These are phyloP conservation scores for Sonneratia caseolaris DNA, from an alignment of 345 rosid species.

Conservation along the genomic window DNA sequence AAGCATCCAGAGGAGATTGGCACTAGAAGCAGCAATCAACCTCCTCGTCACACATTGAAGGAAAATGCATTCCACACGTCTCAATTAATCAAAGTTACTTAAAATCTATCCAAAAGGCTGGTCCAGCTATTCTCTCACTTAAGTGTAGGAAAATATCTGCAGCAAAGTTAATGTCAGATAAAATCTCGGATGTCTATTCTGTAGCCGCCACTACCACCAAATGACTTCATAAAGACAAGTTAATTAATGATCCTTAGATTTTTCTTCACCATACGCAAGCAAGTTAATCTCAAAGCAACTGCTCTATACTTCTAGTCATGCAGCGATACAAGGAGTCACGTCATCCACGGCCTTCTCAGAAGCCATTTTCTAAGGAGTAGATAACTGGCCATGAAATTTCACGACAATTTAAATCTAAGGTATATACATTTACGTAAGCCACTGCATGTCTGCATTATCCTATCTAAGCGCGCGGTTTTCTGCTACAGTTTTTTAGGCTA, in stretches of 20 bases:
- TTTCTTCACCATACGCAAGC: not conserved
- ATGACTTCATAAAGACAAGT: not conserved
- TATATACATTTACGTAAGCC: not conserved
- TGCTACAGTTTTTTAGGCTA: not conserved
- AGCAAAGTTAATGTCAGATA: too few species aligned
- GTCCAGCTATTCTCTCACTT: too few species aligned
- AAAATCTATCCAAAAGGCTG: too few species aligned
- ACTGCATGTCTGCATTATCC: not conserved
- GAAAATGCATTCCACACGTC: too few species aligned
- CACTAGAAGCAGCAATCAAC: constrained; percentile 50
- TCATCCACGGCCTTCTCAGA: not conserved
- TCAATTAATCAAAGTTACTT: too few species aligned
- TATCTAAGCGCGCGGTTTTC: not conserved
- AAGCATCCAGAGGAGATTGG: not conserved
- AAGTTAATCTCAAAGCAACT: not conserved
- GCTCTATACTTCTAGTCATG: not conserved
- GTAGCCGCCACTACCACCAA: too few species aligned
- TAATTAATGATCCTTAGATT: not conserved
- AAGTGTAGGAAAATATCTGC: too few species aligned
- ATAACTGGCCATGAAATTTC: not conserved
- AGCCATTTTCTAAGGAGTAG: not conserved
- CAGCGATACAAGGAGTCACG: not conserved
- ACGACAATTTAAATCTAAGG: not conserved
- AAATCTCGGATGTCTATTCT: too few species aligned
- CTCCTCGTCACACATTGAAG: constrained; percentile 37